A percentile compares a stretch with the other conserved stretches of the same genome.
phyloP scores from a whole-genome alignment of 495 filamentous ascomycete genomes.

The Penicillium longicatenatum region DNA sequence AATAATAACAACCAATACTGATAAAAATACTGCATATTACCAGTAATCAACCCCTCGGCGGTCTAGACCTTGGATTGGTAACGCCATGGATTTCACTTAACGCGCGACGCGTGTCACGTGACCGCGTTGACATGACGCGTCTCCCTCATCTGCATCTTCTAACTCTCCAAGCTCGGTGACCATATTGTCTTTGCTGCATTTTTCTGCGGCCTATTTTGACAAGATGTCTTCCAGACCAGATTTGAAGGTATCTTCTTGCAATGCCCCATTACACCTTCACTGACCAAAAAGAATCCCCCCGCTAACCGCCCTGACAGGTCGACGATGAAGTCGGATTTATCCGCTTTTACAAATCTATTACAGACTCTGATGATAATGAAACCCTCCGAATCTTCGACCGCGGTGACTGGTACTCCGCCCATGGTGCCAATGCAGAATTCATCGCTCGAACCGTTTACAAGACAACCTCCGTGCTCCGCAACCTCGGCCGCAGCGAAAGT shows the following conservation, averaged over 20 bases:
- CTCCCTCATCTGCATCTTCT: conserved; percentile 15
- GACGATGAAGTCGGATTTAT: conserved; percentile 98
- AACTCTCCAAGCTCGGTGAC: neutral
- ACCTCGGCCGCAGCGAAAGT: conserved; percentile 79
- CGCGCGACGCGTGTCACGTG: conserved; percentile 45
- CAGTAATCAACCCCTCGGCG: neutral
- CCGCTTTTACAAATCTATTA: conserved; percentile 83
- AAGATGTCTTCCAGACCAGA: conserved; percentile 90
- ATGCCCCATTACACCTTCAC: neutral
- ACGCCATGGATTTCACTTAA: conserved; percentile 23
- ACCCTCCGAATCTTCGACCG: conserved; percentile 87
- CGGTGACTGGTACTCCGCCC: conserved; percentile 92
- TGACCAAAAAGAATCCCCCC: conserved; percentile 7
- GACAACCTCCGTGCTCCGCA: conserved; percentile 90
- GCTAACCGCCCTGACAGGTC: conserved; percentile 54
- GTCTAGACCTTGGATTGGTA: neutral
- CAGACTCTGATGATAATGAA: conserved; percentile 61
- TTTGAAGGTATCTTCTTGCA: conserved; percentile 64
- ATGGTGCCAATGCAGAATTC: conserved; percentile 89
- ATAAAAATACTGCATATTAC: neutral
- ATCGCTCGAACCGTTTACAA: conserved; percentile 96
- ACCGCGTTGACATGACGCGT: conserved; percentile 31
- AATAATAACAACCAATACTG: conserved; percentile 18
- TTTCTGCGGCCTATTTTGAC: conserved; percentile 19
- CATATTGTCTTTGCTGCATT: conserved; percentile 5